phyloP scores from a whole-genome alignment of 257 asterid genomes.

The Solanum neorickii region DNA sequence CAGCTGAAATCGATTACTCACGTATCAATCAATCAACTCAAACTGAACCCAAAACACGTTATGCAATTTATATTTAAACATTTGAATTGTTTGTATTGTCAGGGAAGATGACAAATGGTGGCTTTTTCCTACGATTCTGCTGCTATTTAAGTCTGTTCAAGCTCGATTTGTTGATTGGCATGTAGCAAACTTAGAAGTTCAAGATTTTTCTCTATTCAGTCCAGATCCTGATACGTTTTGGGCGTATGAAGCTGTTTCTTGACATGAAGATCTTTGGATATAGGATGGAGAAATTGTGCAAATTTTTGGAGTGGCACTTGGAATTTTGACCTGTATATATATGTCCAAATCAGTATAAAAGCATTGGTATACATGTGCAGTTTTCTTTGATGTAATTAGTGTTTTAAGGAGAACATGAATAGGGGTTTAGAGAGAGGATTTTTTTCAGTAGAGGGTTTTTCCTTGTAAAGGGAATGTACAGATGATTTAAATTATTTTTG shows the following conservation, averaged over 20 bases:
- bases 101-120: slow-evolving; percentile 92
- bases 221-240: slow-evolving; percentile 91
- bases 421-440: not conserved
- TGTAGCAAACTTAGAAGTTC: slow-evolving; percentile 76
- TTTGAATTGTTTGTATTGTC: slow-evolving; percentile 12
- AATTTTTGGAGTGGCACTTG: not conserved
- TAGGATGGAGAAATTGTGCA: not conserved
- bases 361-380: slow-evolving; percentile 27
- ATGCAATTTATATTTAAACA: not conserved
- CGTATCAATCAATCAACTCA: not conserved
- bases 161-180: slow-evolving; percentile 91
- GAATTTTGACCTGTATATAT: slow-evolving; percentile 12
- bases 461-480: not conserved
- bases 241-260: slow-evolving; percentile 74
- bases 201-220: slow-evolving; percentile 75
- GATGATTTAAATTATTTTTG: not conserved
- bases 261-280: slow-evolving; percentile 3
- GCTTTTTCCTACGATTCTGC: slow-evolving; percentile 73
- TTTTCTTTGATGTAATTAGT: slow-evolving; percentile 11
- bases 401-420: not conserved
- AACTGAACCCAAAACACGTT: not conserved
- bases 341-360: slow-evolving; percentile 30
- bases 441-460: not conserved
- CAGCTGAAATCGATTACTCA: not conserved
- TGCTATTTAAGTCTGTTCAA: slow-evolving; percentile 63